A percentile compares a stretch with the other conserved stretches of the same genome.
Evolutionary conservation across 768 basidiomycete genomes (phyloP).

Genomic region (Plicaturopsis crispa): DNA sequence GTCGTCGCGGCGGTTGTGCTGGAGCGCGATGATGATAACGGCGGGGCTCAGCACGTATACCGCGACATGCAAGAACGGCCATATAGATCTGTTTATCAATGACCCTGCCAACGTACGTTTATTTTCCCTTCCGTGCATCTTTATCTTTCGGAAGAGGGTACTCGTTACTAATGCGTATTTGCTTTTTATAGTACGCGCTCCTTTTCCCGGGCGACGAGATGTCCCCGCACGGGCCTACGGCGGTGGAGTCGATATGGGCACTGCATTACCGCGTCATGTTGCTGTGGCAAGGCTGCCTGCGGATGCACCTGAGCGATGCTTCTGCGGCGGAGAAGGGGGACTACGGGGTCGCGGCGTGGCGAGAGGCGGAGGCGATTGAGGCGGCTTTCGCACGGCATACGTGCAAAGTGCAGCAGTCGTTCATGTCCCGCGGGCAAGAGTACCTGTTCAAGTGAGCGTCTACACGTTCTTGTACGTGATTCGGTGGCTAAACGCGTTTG

Average conservation of each 20-base stretch:
- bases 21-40: constrained; percentile 59
- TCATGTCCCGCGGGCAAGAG: constrained; percentile 64
- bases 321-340: constrained; percentile 36
- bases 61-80: constrained; percentile 30
- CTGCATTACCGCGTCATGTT: constrained; percentile 62
- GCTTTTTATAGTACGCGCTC: constrained; percentile 47
- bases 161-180: not conserved
- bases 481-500: constrained; percentile 8
- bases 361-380: constrained; percentile 63
- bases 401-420: constrained; percentile 60
- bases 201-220: constrained; percentile 76
- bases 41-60: constrained; percentile 60
- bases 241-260: constrained; percentile 66
- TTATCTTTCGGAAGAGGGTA: constrained; percentile 3
- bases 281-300: constrained; percentile 67
- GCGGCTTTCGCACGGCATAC: constrained; percentile 53
- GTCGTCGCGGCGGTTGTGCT: constrained; percentile 63
- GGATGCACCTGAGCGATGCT: constrained; percentile 32
- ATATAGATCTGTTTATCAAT: constrained; percentile 46
- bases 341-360: constrained; percentile 63
- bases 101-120: constrained; percentile 60
- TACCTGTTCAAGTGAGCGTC: constrained; percentile 66
- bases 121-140: not conserved
- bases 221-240: constrained; percentile 19
- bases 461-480: constrained; percentile 2